These are phyloP conservation scores for Pleurostoma richardsiae DNA, from an alignment of 2,329 filamentous ascomycete genomes.

Conservation along the genomic window DNA sequence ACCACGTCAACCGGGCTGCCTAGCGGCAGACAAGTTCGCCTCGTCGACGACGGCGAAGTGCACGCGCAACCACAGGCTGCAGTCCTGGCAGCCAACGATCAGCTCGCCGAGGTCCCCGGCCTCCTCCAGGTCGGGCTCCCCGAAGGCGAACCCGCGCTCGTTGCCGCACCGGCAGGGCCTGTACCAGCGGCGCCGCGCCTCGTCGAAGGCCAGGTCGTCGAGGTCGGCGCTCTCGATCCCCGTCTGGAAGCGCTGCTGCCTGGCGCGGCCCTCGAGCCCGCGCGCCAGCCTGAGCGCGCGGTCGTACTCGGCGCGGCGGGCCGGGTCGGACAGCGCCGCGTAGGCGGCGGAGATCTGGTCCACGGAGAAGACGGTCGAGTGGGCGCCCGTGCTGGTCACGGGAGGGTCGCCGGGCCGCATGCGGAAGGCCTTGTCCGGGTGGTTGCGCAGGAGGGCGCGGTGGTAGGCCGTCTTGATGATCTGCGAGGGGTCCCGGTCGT, in stretches of 20 bases:
- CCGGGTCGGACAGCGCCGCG: conserved; percentile 45
- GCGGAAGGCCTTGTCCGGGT: conserved; percentile 53
- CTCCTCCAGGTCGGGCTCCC: conserved; percentile 55
- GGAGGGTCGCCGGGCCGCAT: neutral
- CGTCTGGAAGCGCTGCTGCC: conserved; percentile 38
- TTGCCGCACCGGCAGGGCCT: conserved; percentile 61
- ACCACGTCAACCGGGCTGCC: neutral
- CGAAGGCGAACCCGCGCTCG: conserved; percentile 52
- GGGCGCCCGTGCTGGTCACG: conserved; percentile 1
- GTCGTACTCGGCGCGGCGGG: conserved; percentile 49
- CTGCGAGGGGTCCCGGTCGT: conserved; percentile 33
- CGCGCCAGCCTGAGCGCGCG: conserved; percentile 33
- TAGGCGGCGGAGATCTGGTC: conserved; percentile 62
- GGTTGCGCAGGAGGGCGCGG: conserved; percentile 58
- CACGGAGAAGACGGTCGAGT: conserved; percentile 37
- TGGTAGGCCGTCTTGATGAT: conserved; percentile 60
- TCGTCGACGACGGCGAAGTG: conserved; percentile 53
- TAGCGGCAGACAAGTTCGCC: conserved; percentile 10
- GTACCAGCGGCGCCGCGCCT: conserved; percentile 44
- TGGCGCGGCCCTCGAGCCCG: conserved; percentile 6
- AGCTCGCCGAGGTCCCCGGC: conserved; percentile 54
- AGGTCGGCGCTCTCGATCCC: conserved; percentile 61
- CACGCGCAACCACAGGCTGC: conserved; percentile 62
- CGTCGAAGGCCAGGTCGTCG: conserved; percentile 56
- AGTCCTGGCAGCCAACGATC: conserved; percentile 61